Base-by-base conservation (phyloP, 2,329 filamentous ascomycete species). In the Exophiala bonariae region DNA sequence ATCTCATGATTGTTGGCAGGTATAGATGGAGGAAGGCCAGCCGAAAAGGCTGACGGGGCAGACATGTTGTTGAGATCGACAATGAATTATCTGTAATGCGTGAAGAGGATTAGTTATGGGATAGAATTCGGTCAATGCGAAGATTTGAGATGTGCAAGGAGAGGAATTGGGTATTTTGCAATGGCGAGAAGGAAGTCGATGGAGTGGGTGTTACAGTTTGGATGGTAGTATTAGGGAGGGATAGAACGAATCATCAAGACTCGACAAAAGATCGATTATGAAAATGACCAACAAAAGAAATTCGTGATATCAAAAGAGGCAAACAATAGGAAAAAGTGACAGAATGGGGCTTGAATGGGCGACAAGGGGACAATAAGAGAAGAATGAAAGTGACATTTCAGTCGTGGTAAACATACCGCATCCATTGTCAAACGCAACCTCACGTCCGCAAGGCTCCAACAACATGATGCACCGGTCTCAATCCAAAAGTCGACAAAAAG, bases 1-100 rank as follows among this genome's bases (percentile, higher is more conserved):
- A 77, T 77, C 74, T 78, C 77, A 78, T 79, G 74, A 68, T 72
- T 76, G 75, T 74, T 52, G 47, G 55, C 77, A 78, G 77, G 75
- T 74, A 76, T 79, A 67, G 74, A 72, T 74, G 75, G 76, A 71
- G 76, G 74, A 75, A 74, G 74, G 66, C 75, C 71, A 70, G 73
- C 70, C 66, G 74, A 70, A 68, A 77, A 75, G 69, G 66, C 62
- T 66, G 55, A 45, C 48, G 53, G 50, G 47, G 45, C 51, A 42
- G 58, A 56, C 57, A 60, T 60, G 47, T 38, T 34, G 52, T 26
- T 37, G 47, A 52, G n/a, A 34, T 55, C 40, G 47, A 54, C 50
- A 47, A 48, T 47, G 48, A 52, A 56, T 58, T 56, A 56, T 56
- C 57, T 56, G 54, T 14, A 30, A 14, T 38, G 6, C 6, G 14